phyloP scores from a whole-genome alignment of 306 rosid genomes.

The Cicer arietinum region DNA sequence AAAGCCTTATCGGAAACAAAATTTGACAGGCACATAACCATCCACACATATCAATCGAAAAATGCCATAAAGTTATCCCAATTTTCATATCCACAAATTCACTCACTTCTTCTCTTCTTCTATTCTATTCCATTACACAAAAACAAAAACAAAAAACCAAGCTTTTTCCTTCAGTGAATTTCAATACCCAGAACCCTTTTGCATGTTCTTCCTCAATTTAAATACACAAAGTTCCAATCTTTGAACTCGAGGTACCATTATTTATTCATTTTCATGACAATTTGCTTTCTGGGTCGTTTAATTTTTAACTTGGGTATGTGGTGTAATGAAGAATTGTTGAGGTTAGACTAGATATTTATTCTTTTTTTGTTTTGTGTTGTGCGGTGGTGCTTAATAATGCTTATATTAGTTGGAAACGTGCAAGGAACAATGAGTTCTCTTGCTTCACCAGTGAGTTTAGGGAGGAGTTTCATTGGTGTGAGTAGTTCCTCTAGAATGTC shows the following conservation, averaged over 20 bases:
- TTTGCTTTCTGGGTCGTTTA: slow-evolving; percentile 51
- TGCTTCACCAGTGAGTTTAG: slow-evolving; percentile 76
- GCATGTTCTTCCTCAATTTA: slow-evolving; percentile 41
- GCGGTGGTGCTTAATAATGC: slow-evolving; percentile 55
- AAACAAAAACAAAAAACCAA: background rate
- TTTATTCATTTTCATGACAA: slow-evolving; percentile 27
- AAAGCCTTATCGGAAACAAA: slow-evolving; percentile 53
- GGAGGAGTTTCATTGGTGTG: slow-evolving; percentile 60
- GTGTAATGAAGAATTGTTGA: slow-evolving; percentile 41
- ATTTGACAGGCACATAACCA: slow-evolving; percentile 63
- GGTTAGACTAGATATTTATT: slow-evolving; percentile 16
- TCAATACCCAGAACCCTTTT: slow-evolving; percentile 37
- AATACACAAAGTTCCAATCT: slow-evolving; percentile 38
- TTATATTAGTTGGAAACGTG: slow-evolving; percentile 65
- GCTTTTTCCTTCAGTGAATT: background rate
- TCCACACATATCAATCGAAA: slow-evolving; percentile 61
- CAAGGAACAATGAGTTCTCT: slow-evolving; percentile 87
- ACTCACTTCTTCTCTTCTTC: slow-evolving; percentile 37
- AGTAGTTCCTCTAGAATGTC: slow-evolving; percentile 70
- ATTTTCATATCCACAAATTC: slow-evolving; percentile 48
- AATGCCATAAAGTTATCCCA: slow-evolving; percentile 53
- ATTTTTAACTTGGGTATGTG: slow-evolving; percentile 26
- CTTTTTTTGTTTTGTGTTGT: background rate
- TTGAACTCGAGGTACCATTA: slow-evolving; percentile 44
- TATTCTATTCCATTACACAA: background rate